Evolutionary conservation across 1,284 basidiomycete genomes (phyloP).

Genomic region (Exobasidium cylindrosporum): DNA sequence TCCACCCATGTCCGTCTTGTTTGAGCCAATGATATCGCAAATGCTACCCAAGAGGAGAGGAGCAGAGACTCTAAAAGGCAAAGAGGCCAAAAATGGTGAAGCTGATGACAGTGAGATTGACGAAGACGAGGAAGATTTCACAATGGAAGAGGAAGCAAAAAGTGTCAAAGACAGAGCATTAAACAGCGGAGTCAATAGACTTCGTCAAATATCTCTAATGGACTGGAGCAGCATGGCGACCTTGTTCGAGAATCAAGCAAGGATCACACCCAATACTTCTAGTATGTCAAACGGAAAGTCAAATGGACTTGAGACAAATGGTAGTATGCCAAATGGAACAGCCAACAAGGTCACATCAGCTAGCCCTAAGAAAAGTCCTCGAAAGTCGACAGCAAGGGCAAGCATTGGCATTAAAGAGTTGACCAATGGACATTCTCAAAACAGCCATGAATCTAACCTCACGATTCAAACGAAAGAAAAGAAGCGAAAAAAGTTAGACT

Average conservation of each 20-base stretch:
- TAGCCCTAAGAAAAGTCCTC: too few species aligned
- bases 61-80: conserved; percentile 16
- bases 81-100: conserved; percentile 12
- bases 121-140: background rate
- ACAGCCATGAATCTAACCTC: too few species aligned
- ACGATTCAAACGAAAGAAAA: too few species aligned
- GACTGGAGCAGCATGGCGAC: background rate
- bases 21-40: conserved; percentile 69
- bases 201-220: background rate
- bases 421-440: too few species aligned
- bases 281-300: too few species aligned
- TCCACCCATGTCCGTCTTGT: conserved; percentile 72
- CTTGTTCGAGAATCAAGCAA: background rate
- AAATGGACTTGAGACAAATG: too few species aligned
- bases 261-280: too few species aligned
- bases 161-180: background rate
- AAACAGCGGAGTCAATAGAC: background rate
- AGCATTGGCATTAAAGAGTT: too few species aligned
- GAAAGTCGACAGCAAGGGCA: too few species aligned
- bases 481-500: too few species aligned
- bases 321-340: too few species aligned
- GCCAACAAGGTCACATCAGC: too few species aligned
- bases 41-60: conserved; percentile 61
- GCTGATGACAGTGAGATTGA: conserved; percentile 12
- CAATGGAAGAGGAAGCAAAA: background rate